phyloP scores from a whole-genome alignment of 2,329 filamentous ascomycete species.

The Pseudocercospora pini-densiflorae region DNA sequence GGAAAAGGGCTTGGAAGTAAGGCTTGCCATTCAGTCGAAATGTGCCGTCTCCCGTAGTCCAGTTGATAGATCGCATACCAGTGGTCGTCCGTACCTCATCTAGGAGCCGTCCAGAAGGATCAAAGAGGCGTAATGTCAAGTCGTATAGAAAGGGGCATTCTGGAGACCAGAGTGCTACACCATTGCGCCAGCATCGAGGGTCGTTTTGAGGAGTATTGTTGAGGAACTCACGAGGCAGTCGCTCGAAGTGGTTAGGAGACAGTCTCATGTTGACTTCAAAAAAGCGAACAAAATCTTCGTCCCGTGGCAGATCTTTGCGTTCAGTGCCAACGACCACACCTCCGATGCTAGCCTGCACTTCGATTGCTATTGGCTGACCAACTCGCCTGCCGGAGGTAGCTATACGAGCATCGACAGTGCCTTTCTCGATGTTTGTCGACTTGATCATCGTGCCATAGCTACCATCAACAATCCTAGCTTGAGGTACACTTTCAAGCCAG shows the following conservation, averaged over 20 bases:
- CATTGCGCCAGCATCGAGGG: conserved; percentile 54
- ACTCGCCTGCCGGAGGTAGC: conserved; percentile 56
- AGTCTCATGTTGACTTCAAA: conserved; percentile 55
- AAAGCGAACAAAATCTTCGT: conserved; percentile 55
- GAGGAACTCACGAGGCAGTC: conserved; percentile 45
- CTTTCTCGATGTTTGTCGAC: conserved; percentile 59
- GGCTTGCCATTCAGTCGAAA: conserved; percentile 64
- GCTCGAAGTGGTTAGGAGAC: conserved; percentile 46
- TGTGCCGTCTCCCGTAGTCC: conserved; percentile 61
- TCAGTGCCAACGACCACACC: conserved; percentile 54
- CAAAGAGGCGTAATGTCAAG: conserved; percentile 58
- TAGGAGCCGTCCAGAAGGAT: conserved; percentile 45
- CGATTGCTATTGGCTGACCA: conserved; percentile 54
- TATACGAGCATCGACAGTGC: conserved; percentile 57
- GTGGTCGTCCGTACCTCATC: conserved; percentile 65
- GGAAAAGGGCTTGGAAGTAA: conserved; percentile 63
- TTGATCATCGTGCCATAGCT: conserved; percentile 62
- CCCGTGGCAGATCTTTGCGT: conserved; percentile 51
- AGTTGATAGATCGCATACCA: conserved; percentile 65
- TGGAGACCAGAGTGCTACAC: conserved; percentile 66
- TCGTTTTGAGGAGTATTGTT: conserved; percentile 44
- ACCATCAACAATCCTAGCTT: conserved; percentile 58
- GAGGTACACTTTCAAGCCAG: conserved; percentile 67
- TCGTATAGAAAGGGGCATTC: conserved; percentile 63
- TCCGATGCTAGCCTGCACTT: conserved; percentile 59